A percentile compares a stretch with the other conserved stretches of the same genome.
phyloP scores from a whole-genome alignment of 371 early-diverging fungal species.

The Capillidium heterosporum region DNA sequence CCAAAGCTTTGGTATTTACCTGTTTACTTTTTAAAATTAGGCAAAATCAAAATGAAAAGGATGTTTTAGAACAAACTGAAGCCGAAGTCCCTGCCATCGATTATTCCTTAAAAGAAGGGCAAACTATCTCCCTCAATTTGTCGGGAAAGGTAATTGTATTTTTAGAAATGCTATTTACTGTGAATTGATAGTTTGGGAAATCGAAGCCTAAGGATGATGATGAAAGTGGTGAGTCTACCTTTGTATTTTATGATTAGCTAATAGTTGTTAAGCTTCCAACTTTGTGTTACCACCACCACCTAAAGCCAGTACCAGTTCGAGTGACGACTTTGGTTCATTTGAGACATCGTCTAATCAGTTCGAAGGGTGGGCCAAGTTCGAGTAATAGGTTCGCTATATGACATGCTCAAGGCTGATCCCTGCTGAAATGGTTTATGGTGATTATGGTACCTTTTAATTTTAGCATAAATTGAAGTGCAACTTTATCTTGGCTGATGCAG shows the following conservation, averaged over 20 bases:
- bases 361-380: neutral
- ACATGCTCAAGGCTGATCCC: no score
- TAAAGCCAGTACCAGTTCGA: neutral
- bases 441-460: no score
- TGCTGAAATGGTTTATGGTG: no score
- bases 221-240: neutral
- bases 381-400: no score
- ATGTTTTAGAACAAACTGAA: neutral
- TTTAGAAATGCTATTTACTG: neutral
- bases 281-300: neutral
- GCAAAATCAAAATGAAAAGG: neutral
- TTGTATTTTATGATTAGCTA: neutral
- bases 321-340: neutral
- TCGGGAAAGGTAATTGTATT: constrained; percentile 13
- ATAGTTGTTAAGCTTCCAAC: neutral
- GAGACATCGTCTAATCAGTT: neutral
- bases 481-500: no score
- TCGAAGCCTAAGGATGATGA: neutral
- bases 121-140: constrained; percentile 62
- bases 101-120: constrained; percentile 69
- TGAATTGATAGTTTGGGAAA: neutral
- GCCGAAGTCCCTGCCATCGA: constrained; percentile 35
- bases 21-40: neutral
- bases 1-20: neutral
- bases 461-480: no score